phyloP scores from a whole-genome alignment of 2,329 filamentous ascomycete genomes.

The Aspergillus sp. region DNA sequence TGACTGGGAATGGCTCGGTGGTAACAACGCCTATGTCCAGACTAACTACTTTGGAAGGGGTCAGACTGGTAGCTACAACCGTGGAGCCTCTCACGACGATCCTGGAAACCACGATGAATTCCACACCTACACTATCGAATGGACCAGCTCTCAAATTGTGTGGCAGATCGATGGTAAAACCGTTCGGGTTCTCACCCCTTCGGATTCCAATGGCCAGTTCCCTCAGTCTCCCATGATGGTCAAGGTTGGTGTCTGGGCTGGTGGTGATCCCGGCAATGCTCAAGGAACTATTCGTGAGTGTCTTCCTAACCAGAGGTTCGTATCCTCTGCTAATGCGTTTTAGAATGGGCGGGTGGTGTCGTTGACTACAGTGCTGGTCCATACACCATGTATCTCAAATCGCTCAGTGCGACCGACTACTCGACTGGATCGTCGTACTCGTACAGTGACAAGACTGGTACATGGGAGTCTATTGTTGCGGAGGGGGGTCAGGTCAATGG shows the following conservation, averaged over 20 bases:
- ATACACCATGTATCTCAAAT: constrained; percentile 79
- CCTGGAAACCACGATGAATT: constrained; percentile 66
- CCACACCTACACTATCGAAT: constrained; percentile 87
- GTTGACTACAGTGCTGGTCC: constrained; percentile 82
- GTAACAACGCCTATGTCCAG: constrained; percentile 72
- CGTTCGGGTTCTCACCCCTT: constrained; percentile 68
- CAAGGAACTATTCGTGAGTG: constrained; percentile 67
- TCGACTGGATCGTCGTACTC: constrained; percentile 82
- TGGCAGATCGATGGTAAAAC: constrained; percentile 79
- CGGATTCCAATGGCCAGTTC: constrained; percentile 70
- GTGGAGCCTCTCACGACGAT: constrained; percentile 72
- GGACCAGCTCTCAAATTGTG: constrained; percentile 77
- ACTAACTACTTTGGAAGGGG: constrained; percentile 98
- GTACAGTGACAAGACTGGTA: constrained; percentile 74
- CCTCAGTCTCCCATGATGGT: constrained; percentile 95
- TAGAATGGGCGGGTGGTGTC: constrained; percentile 75
- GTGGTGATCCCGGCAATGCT: constrained; percentile 76
- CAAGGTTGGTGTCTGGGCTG: constrained; percentile 88
- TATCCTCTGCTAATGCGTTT: constrained; percentile 9
- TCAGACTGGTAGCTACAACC: constrained; percentile 76
- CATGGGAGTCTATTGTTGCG: constrained; percentile 76
- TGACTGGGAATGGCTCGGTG: constrained; percentile 93
- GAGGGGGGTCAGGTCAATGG: constrained; percentile 73
- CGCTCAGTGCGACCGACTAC: constrained; percentile 77
- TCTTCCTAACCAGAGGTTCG: background rate